A percentile compares a stretch with the other conserved stretches of the same genome.
Evolutionary conservation across 257 asterid species (phyloP).

Genomic region (Solanum medicagineum): DNA sequence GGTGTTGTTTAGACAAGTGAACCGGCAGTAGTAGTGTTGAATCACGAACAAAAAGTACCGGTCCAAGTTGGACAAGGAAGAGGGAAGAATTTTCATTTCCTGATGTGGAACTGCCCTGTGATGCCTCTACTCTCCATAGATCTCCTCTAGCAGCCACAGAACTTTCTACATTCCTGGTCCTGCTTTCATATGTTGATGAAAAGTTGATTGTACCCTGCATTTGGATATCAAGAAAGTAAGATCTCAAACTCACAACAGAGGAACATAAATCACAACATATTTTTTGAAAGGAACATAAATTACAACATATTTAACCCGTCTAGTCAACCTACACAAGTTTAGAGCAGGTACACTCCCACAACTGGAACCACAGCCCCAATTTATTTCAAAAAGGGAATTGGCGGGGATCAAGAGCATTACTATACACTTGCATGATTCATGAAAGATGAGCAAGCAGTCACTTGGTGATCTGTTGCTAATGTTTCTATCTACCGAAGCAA

Average conservation of each 20-base stretch:
- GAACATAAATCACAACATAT: neutral
- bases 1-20: constrained; percentile 85
- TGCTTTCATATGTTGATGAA: constrained; percentile 73
- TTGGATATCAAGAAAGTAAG: neutral
- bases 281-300: neutral
- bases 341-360: neutral
- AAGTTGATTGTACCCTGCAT: constrained; percentile 73
- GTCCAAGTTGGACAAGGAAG: constrained; percentile 95
- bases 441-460: neutral
- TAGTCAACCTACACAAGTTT: neutral
- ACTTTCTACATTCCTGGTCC: constrained; percentile 61
- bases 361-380: neutral
- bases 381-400: neutral
- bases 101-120: constrained; percentile 74
- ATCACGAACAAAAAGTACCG: constrained; percentile 89
- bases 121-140: constrained; percentile 93
- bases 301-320: neutral
- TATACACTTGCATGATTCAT: neutral
- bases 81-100: constrained; percentile 69
- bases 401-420: neutral
- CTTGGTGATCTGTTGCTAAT: neutral
- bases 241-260: neutral
- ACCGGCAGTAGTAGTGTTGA: constrained; percentile 96
- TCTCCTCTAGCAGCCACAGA: constrained; percentile 90
- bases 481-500: neutral